A percentile compares a stretch with the other conserved stretches of the same genome.
Conservation (phyloP, 2,329 filamentous ascomycete genomes). For the Neonectria coccinea region DNA sequence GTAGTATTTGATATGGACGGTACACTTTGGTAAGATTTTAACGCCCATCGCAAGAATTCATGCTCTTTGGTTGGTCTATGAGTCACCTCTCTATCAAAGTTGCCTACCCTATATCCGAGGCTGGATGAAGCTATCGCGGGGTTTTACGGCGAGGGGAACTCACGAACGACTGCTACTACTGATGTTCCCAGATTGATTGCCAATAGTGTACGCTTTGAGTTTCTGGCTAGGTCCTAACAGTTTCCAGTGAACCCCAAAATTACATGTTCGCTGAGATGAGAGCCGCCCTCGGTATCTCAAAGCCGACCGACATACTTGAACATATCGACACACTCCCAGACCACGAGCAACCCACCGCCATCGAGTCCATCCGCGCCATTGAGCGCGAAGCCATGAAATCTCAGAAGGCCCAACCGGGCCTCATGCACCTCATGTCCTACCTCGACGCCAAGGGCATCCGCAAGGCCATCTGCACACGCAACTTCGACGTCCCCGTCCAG, state of each 20-base stretch:
- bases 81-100: neutral
- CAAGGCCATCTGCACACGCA: slow-evolving; percentile 93
- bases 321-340: slow-evolving; percentile 82
- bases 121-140: neutral
- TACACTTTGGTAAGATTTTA: slow-evolving; percentile 80
- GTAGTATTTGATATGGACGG: slow-evolving; percentile 95
- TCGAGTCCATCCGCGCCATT: slow-evolving; percentile 80
- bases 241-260: slow-evolving; percentile 82
- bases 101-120: neutral
- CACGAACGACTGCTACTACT: neutral
- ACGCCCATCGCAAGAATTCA: slow-evolving; percentile 5
- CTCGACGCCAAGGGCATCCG: slow-evolving; percentile 74
- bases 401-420: slow-evolving; percentile 85
- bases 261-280: slow-evolving; percentile 97
- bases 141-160: neutral
- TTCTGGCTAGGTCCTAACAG: neutral
- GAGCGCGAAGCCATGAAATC: slow-evolving; percentile 83
- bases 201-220: neutral
- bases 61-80: neutral
- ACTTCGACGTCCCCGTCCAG: slow-evolving; percentile 84
- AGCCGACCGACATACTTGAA: slow-evolving; percentile 84
- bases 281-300: slow-evolving; percentile 76
- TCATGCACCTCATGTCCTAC: slow-evolving; percentile 83
- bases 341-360: slow-evolving; percentile 70
- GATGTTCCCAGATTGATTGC: neutral